Evolutionary conservation across 139 green algal genomes (phyloP).

Genomic region (Axilococcus clingmanii): DNA sequence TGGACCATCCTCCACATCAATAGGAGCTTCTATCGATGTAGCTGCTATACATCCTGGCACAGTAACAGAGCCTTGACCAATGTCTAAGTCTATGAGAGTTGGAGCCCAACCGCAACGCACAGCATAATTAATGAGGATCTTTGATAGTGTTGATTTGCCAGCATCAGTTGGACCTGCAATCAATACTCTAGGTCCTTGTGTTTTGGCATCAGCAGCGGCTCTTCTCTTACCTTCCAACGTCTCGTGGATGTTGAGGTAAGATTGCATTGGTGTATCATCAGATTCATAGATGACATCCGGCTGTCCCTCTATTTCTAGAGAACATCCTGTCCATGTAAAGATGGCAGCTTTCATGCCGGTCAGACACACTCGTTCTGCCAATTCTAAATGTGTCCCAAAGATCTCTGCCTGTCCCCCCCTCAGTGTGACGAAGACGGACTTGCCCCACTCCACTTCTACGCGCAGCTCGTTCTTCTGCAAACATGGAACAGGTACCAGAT

Average conservation of each 20-base stretch:
- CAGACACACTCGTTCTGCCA: constrained; percentile 41
- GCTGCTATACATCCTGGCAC: constrained; percentile 74
- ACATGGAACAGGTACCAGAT: too few species aligned
- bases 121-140: constrained; percentile 81
- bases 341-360: constrained; percentile 71
- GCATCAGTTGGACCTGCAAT: constrained; percentile 78
- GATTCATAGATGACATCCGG: constrained; percentile 59
- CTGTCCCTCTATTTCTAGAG: constrained; percentile 38
- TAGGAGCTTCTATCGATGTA: constrained; percentile 62
- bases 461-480: constrained; percentile 33
- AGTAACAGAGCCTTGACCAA: constrained; percentile 78
- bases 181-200: constrained; percentile 15
- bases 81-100: constrained; percentile 80
- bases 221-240: constrained; percentile 42
- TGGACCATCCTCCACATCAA: constrained; percentile 63
- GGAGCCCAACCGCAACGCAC: constrained; percentile 56
- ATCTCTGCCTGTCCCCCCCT: constrained; percentile 63
- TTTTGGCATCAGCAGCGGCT: constrained; percentile 20
- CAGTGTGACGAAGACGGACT: constrained; percentile 35
- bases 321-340: constrained; percentile 70
- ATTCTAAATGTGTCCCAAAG: constrained; percentile 72
- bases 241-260: constrained; percentile 74
- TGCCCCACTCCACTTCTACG: constrained; percentile 42
- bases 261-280: constrained; percentile 69
- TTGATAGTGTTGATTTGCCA: constrained; percentile 75